Base-by-base conservation (phyloP, 495 filamentous ascomycete genomes). In the Hypoxylon perforatum region DNA sequence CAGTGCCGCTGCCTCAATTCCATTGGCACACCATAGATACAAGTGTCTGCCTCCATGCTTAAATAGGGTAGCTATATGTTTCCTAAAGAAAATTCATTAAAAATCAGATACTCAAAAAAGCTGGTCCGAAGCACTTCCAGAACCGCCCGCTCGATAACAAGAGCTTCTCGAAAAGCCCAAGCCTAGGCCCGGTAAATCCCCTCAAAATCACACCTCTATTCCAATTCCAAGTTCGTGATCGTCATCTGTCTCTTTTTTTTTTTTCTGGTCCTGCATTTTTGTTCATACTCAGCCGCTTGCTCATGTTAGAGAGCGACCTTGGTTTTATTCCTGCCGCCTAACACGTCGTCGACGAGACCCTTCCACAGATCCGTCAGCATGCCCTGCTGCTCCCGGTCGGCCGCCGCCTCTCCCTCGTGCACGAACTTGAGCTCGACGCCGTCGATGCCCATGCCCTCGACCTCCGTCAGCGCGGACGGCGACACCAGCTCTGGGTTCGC, bases 361-460 rank as follows among this genome's bases (percentile, higher is more conserved):
- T 73, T 79, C 72, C 81, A 83, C 33, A 82, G 38, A 70, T 78
- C 77, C 54, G 69, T 71, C 10, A 82, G 60, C 80, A 83, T 81
- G 15, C 75, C 76, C 25, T 54, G 71, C 22, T 70, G 69, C 58
- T 73, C 64, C 41, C 72, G n/a, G n/a, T n/a, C 74, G 12, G 63
- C 30, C 4, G 57, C 10, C 56, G 59, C 48, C 14, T 70, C 49
- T 15, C 70, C 49, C 1, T 76, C 74, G 45, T 80, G 76, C 50
- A 72, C 78, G 49, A 82, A 82, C 67, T 73, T 74, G 7, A 84
- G 65, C 71, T 82, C 79, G n/a, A 82, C 76, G 12, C 80, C 80
- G 47, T 82, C 81, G n/a, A 80, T 58, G 10, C 76, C 74, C 70
- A 80, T 80, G 19, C 80, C 79, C 57, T 83, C 78, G 1, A 80